These are phyloP conservation scores for Yamadazyma takamatsuzukensis DNA, from an alignment of 805 yeast genomes.

Conservation along the genomic window DNA sequence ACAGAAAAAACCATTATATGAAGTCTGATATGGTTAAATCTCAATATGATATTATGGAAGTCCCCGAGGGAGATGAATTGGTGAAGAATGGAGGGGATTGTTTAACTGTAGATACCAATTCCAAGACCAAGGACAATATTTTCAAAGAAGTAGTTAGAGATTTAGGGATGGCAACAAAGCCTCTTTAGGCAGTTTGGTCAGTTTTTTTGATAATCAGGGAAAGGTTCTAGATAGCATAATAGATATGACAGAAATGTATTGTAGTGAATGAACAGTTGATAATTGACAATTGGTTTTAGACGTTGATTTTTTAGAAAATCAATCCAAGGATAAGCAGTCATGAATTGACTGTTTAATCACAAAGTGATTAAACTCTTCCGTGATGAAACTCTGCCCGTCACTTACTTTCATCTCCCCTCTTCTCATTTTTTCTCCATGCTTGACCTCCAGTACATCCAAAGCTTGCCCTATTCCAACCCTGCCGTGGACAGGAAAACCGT, in stretches of 20 bases:
- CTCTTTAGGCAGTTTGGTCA: too few relatives aligned
- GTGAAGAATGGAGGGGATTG: conserved; percentile 34
- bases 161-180: conserved; percentile 1
- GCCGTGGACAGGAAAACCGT: conserved; percentile 54
- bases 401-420: too few relatives aligned
- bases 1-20: conserved; percentile 81
- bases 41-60: conserved; percentile 71
- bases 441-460: conserved; percentile 19
- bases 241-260: too few relatives aligned
- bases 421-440: conserved; percentile 8
- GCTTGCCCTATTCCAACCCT: conserved; percentile 63
- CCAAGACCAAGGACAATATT: conserved; percentile 24
- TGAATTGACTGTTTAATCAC: too few relatives aligned
- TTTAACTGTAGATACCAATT: conserved; percentile 32
- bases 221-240: too few relatives aligned
- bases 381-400: too few relatives aligned
- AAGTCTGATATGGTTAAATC: conserved; percentile 78
- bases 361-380: too few relatives aligned
- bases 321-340: too few relatives aligned
- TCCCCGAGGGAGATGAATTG: conserved; percentile 50
- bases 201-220: too few relatives aligned
- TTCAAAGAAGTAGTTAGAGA: conserved; percentile 16
- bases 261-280: too few relatives aligned
- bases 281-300: too few relatives aligned
- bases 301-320: too few relatives aligned